phyloP scores from a whole-genome alignment of 2,329 filamentous ascomycete species.

The Capronia americana region DNA sequence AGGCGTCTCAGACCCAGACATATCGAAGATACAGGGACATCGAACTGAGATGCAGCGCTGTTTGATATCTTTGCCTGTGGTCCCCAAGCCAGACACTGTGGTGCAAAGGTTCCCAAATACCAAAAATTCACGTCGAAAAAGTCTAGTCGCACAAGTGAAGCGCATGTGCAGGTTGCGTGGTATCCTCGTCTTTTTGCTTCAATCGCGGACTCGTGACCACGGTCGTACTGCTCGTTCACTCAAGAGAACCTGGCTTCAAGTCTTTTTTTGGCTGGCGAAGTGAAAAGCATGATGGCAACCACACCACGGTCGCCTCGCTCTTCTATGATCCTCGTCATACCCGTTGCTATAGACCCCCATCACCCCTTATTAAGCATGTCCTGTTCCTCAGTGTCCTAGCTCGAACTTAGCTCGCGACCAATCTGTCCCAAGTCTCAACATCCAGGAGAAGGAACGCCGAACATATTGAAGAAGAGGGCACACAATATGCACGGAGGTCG shows the following conservation, averaged over 20 bases:
- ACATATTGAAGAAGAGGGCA: neutral
- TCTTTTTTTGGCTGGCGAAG: neutral
- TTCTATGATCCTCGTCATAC: neutral
- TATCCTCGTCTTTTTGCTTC: neutral
- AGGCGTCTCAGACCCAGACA: neutral
- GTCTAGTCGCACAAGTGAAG: neutral
- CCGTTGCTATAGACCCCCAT: neutral
- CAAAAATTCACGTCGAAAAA: neutral
- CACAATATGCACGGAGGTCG: neutral
- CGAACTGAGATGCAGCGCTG: neutral
- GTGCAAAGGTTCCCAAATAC: neutral
- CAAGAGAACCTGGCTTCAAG: neutral
- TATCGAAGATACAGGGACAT: neutral
- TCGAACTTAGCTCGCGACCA: neutral
- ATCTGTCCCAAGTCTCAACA: neutral
- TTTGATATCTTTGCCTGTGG: neutral
- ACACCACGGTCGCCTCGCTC: neutral
- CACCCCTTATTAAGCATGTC: neutral
- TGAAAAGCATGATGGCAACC: neutral
- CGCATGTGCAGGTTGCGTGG: neutral
- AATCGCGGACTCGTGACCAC: neutral
- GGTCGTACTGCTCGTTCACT: neutral
- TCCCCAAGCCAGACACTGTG: neutral
- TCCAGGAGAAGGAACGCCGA: neutral
- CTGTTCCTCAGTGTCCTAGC: neutral